Evolutionary conservation across 495 filamentous ascomycete species (phyloP), one percentile per base, ranked within the genome.

Genomic region (Jackrogersella minutella): DNA sequence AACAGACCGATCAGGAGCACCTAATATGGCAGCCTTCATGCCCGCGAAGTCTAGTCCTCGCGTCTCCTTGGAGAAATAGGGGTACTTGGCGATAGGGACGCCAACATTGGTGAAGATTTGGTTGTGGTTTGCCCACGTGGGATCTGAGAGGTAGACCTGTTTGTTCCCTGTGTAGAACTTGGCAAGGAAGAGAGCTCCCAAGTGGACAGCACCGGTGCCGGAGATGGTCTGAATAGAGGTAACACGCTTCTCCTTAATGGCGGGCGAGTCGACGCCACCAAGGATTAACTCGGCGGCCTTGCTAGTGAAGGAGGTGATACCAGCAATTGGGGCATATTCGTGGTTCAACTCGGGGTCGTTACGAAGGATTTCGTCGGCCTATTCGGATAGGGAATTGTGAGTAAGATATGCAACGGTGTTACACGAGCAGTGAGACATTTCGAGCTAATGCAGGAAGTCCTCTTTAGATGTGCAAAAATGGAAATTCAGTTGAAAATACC

Each of bases 91-190:
- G 68, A 91, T 86, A 9, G 87, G 82, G 24, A 98, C 81, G 72
- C 84, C 79, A 75, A 97, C 93, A 76, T 99, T 99, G 73, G 82
- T 84, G 83, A 99, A 97, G 81, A 99, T 97, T 76, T 99, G 95
- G 83, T 93, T 86, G 86, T 99, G 95, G 79, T 99, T 99, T 58
- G 90, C 91, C 95, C 95, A 99, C 44, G 95, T 99, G 55, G 95
- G 95, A 70, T 88, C 89, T 72, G 92, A 96, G 78, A 97, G 84
- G 81, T 97, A 96, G 77, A 96, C 85, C 58, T 85, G 81, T 72
- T 89, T 89, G 73, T 84, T 84, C 21, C 83, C 81, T 64, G 83
- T 84, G 79, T 88, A 92, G 81, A 92, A 93, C 72, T 84, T 87
- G 51, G 88, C 82, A 53, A 97, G 87, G 83, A 97, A 97, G 60